These are phyloP conservation scores for Colletotrichum liriopes DNA, from an alignment of 2,329 filamentous ascomycete species.

Conservation along the genomic window DNA sequence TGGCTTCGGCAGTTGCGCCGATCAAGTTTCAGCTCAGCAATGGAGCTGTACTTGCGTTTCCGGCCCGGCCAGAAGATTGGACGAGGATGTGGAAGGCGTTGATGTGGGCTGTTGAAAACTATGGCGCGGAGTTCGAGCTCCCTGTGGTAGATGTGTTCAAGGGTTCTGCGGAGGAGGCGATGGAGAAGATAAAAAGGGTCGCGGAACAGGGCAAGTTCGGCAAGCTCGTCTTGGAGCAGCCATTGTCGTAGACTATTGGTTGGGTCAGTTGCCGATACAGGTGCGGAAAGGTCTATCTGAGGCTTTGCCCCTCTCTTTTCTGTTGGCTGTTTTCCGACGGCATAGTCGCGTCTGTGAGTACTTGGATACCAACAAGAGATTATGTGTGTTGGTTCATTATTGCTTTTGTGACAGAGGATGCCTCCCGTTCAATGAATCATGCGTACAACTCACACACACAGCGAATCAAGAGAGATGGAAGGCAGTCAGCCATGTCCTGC, in stretches of 20 bases:
- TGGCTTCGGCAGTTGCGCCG: slow-evolving; percentile 10
- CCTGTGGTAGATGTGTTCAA: slow-evolving; percentile 8
- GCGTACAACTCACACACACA: not conserved
- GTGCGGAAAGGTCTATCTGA: no score
- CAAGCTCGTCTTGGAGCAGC: slow-evolving; percentile 12
- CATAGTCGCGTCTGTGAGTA: no score
- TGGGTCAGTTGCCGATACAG: no score
- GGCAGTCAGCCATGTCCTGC: not conserved
- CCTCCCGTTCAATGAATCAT: no score
- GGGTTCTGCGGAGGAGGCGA: slow-evolving; percentile 10
- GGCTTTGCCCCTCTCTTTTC: no score
- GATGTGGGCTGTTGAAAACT: slow-evolving; percentile 1
- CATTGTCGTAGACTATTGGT: no score
- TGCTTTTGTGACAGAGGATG: no score
- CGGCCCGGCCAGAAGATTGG: not conserved
- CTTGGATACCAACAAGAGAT: no score
- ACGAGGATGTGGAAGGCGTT: slow-evolving; percentile 7
- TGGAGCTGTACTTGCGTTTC: not conserved
- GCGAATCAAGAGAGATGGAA: not conserved
- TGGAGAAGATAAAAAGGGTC: slow-evolving; percentile 2
- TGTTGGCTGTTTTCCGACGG: no score
- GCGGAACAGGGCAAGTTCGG: slow-evolving; percentile 22
- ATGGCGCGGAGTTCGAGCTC: slow-evolving; percentile 1
- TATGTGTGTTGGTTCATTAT: no score
- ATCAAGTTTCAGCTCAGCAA: not conserved